phyloP scores from a whole-genome alignment of 2,329 filamentous ascomycete species.

The Cercospora janseana region DNA sequence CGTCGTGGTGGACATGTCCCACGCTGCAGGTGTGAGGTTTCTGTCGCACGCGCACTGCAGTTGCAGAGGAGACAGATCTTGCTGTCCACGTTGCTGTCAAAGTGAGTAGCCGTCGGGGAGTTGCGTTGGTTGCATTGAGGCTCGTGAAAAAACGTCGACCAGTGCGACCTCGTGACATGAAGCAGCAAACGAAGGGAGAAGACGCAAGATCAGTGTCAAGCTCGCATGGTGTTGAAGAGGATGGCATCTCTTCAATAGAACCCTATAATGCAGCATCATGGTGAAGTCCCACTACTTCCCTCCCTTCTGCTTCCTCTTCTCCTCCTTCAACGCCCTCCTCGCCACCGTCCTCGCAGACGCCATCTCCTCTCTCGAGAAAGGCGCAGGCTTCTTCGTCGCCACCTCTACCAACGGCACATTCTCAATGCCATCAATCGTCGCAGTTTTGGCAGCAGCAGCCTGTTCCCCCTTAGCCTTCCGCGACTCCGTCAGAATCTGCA shows the following conservation, averaged over 20 bases:
- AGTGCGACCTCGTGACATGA: no score
- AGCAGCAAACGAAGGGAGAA: no score
- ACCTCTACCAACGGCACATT: conserved; percentile 20
- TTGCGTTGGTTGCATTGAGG: no score
- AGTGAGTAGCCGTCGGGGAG: no score
- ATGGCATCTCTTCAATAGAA: neutral
- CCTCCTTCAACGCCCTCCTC: conserved; percentile 20
- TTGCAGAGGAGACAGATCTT: no score
- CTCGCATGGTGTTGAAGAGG: no score
- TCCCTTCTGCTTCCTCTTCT: conserved; percentile 18
- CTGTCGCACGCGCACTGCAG: no score
- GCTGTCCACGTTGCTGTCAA: no score
- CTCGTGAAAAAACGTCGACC: no score
- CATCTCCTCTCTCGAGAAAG: conserved; percentile 22
- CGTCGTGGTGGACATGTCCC: no score
- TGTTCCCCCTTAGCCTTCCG: conserved; percentile 7
- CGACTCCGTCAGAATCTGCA: conserved; percentile 18
- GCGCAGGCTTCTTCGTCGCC: neutral
- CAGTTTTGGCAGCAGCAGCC: conserved; percentile 4
- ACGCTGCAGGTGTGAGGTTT: no score
- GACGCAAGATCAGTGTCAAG: no score
- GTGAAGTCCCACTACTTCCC: neutral
- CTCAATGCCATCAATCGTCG: conserved; percentile 16
- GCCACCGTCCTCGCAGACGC: conserved; percentile 21
- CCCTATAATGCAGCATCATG: conserved; percentile 1